Percentiles rank a stretch among this genome's conserved stretches.
These are phyloP conservation scores for Trichoderma afroharzianum DNA, from an alignment of 2,329 filamentous ascomycete species.

Conservation along the genomic window DNA sequence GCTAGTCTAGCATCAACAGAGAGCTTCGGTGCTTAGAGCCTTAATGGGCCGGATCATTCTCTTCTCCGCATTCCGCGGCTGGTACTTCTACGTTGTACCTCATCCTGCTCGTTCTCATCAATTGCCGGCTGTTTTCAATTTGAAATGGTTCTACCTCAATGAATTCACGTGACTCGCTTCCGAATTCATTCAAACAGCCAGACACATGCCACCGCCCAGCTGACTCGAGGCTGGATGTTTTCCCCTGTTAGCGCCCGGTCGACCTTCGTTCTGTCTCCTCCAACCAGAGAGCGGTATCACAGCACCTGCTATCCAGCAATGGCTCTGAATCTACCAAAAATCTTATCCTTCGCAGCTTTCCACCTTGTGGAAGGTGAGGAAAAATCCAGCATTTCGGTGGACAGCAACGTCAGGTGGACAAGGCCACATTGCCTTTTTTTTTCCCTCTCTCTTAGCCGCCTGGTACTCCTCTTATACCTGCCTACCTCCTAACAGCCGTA, in stretches of 20 bases:
- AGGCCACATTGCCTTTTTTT: not conserved
- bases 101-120: not conserved
- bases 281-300: constrained; percentile 6
- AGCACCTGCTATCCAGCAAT: constrained; percentile 12
- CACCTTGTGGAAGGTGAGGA: not conserved
- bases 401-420: not conserved
- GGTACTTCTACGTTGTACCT: not conserved
- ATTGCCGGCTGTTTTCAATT: not conserved
- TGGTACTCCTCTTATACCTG: not conserved
- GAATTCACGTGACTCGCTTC: not conserved
- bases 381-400: not conserved
- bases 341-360: not conserved
- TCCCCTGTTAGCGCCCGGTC: not conserved
- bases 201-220: not conserved
- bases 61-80: not conserved
- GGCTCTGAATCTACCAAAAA: not conserved
- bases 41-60: not conserved
- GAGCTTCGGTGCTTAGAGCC: not conserved
- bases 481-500: not conserved
- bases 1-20: not conserved
- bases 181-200: not conserved
- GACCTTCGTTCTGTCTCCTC: not conserved
- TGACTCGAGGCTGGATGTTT: not conserved
- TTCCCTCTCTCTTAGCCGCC: not conserved
- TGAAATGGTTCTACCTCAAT: not conserved